phyloP scores from a whole-genome alignment of 805 yeast genomes.

The Candida ulmi region DNA sequence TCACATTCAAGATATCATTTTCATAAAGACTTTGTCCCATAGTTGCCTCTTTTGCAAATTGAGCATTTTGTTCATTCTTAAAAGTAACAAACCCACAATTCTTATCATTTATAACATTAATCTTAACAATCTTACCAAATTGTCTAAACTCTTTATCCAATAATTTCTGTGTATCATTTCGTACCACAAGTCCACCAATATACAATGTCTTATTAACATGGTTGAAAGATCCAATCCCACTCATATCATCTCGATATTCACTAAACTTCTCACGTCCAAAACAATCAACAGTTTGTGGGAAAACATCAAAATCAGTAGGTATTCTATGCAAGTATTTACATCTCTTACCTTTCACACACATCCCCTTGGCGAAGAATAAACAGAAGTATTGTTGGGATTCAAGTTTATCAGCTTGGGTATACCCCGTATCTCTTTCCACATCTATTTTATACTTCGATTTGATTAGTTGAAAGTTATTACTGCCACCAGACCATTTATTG shows the following conservation, averaged over 20 bases:
- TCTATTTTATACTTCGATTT: constrained; percentile 58
- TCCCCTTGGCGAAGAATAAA: constrained; percentile 82
- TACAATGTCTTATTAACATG: constrained; percentile 68
- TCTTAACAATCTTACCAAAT: constrained; percentile 70
- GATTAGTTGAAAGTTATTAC: constrained; percentile 30
- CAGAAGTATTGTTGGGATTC: constrained; percentile 49
- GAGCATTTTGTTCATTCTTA: constrained; percentile 67
- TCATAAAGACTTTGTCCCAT: constrained; percentile 68
- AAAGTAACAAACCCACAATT: constrained; percentile 78
- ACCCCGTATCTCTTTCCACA: constrained; percentile 62
- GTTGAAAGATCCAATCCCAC: constrained; percentile 82
- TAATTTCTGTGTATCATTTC: constrained; percentile 31
- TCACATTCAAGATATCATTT: constrained; percentile 59
- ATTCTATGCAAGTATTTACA: constrained; percentile 77
- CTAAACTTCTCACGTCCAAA: constrained; percentile 87
- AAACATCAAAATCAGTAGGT: constrained; percentile 56
- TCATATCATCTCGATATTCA: constrained; percentile 86
- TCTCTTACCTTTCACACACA: constrained; percentile 71
- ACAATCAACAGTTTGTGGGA: constrained; percentile 70
- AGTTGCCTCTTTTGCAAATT: constrained; percentile 96
- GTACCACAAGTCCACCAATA: constrained; percentile 53
- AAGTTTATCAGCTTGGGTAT: constrained; percentile 58
- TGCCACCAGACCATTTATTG: constrained; percentile 72
- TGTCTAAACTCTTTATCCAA: constrained; percentile 52
- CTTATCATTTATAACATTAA: constrained; percentile 54